Evolutionary conservation across 768 basidiomycete species (phyloP).

Genomic region (Pholiota molesta): DNA sequence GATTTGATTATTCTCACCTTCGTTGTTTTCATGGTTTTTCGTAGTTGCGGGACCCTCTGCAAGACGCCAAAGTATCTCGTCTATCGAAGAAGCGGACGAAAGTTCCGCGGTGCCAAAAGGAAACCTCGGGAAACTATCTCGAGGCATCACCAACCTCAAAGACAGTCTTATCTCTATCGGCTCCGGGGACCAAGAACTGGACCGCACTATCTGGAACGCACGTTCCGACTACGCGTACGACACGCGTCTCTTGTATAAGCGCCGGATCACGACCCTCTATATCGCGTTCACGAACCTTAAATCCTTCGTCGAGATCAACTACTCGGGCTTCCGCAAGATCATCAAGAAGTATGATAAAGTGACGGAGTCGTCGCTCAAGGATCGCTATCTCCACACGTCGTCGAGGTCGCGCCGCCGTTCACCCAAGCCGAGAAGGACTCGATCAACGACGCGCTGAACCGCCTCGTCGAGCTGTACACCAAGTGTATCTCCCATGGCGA

Average conservation of each 20-base stretch:
- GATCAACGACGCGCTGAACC: slow-evolving; percentile 57
- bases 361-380: slow-evolving; percentile 79
- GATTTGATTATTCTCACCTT: not conserved
- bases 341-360: slow-evolving; percentile 99
- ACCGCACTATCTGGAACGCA: slow-evolving; percentile 75
- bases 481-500: slow-evolving; percentile 85
- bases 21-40: not conserved
- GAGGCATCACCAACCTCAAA: slow-evolving; percentile 51
- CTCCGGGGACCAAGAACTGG: slow-evolving; percentile 16
- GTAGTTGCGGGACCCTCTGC: not conserved
- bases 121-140: slow-evolving; percentile 44
- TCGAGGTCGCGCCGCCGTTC: slow-evolving; percentile 75
- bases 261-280: slow-evolving; percentile 83
- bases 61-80: slow-evolving; percentile 52
- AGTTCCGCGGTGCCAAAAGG: slow-evolving; percentile 23
- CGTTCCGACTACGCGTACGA: slow-evolving; percentile 83
- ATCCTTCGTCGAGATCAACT: slow-evolving; percentile 90
- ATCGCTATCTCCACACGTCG: slow-evolving; percentile 71
- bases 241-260: slow-evolving; percentile 84
- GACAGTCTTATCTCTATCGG: slow-evolving; percentile 49
- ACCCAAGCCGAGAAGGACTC: slow-evolving; percentile 59
- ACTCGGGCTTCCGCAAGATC: slow-evolving; percentile 93
- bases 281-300: slow-evolving; percentile 74
- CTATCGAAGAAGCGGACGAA: slow-evolving; percentile 50
- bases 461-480: slow-evolving; percentile 75